Conservation (phyloP, 148 eudicot species). For the Cornus florida region DNA sequence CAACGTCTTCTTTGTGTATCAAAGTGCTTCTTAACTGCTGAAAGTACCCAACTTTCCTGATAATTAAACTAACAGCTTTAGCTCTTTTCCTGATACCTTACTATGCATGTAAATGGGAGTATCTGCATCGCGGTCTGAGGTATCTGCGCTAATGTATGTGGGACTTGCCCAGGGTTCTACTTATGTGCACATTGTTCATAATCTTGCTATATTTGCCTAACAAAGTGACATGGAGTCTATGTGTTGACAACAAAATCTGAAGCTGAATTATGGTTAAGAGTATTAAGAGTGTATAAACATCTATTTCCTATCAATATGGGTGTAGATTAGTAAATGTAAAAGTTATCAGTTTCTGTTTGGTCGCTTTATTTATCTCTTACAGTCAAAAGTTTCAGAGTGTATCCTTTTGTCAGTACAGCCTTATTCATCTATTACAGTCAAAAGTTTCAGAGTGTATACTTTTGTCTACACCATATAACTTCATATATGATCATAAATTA, state of each 20-base stretch:
- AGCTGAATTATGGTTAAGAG: neutral
- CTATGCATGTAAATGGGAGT: neutral
- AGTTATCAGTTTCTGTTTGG: neutral
- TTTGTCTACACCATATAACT: too few species aligned
- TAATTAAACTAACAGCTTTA: neutral
- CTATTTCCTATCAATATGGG: neutral
- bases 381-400: neutral
- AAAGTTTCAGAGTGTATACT: neutral
- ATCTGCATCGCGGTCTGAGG: neutral
- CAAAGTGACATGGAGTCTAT: neutral
- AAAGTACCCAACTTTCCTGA: neutral
- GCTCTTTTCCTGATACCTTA: neutral
- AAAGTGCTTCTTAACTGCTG: neutral
- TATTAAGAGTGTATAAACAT: neutral
- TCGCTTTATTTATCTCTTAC: neutral
- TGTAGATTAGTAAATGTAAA: neutral
- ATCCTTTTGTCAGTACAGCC: neutral
- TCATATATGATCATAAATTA: neutral
- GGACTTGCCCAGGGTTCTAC: neutral
- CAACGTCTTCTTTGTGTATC: neutral
- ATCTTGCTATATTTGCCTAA: neutral
- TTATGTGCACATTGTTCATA: neutral
- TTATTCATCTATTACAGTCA: neutral
- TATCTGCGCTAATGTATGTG: neutral
- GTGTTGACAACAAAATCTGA: neutral